Evolutionary conservation across 75 land plant genomes (phyloP), one percentile per base, ranked within the genome.

Genomic region (Pseudotsuga menziesii): DNA sequence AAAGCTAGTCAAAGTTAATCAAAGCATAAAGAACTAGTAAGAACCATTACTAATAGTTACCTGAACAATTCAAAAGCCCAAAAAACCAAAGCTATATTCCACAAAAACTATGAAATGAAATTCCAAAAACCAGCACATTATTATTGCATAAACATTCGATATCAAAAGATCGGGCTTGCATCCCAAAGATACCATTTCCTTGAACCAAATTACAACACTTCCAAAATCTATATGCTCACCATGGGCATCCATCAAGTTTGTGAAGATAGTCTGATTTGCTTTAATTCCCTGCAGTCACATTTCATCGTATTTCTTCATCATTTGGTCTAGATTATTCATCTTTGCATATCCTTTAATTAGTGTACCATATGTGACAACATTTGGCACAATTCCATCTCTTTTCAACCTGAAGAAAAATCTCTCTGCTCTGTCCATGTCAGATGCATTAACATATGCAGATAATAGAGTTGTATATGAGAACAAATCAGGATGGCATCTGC

Each of bases 311-410:
- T 64, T 83, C 62, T 82, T 82, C 78, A 92, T 81, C 90, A 97
- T 85, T 61, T 85, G 81, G 20, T 87, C 88, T 27, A 85, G 76
- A 79, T 97, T 71, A 71, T 83, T 85, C 17, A 57, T 73, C 61
- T 87, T 93, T 11, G 99, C 93, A 83, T 97, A 94, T 9, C 98
- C 99, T 74, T 90, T 93, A 61, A 97, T 91, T 29, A 97, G 73
- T 26, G 90, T 88, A 2, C 99, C 93, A 79, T 89, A 94, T 3
- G 95, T 95, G 14, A 92, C 88, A 27, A 88, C 85, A 66, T 91
- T 97, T 11, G 99, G 99, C 48, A 77, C 75, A 26, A 92, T 54
- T 2, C 91, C 93, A 75, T 88, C 95, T 80, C 80, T 80, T 80
- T 89, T 90, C 74, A 97, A 61, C 61, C 96, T 60, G 69, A 73